A percentile compares a stretch with the other conserved stretches of the same genome.
phyloP scores from a whole-genome alignment of 2,329 filamentous ascomycete species.

The Ascochyta viciae-villosae region DNA sequence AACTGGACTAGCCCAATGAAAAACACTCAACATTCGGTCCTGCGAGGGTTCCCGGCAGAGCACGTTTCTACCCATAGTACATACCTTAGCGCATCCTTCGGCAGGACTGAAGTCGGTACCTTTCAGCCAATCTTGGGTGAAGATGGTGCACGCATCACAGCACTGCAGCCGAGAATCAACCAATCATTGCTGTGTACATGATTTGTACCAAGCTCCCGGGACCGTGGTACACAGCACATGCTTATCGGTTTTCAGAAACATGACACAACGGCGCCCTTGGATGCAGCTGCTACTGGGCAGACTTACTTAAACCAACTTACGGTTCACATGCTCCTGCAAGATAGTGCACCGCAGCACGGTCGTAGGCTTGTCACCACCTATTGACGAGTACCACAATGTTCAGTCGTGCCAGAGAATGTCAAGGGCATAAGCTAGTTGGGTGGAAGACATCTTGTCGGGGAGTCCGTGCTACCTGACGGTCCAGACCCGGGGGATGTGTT shows the following conservation, averaged over 20 bases:
- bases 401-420: not conserved
- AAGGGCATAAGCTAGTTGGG: not conserved
- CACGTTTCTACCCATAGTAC: conserved; percentile 34
- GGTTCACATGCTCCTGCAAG: conserved; percentile 6
- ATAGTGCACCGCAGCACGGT: conserved; percentile 1
- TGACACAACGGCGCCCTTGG: conserved; percentile 17
- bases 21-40: conserved; percentile 22
- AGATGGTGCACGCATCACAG: conserved; percentile 32
- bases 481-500: not conserved
- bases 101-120: conserved; percentile 13
- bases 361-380: not conserved
- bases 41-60: conserved; percentile 25
- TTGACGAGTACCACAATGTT: not conserved
- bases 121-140: conserved; percentile 29
- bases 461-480: not conserved
- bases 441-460: not conserved
- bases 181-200: conserved; percentile 37
- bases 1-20: conserved; percentile 19
- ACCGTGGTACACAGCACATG: conserved; percentile 31
- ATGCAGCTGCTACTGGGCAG: not conserved
- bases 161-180: conserved; percentile 38
- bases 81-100: conserved; percentile 26
- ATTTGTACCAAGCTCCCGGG: conserved; percentile 37
- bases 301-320: not conserved
- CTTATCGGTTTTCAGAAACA: conserved; percentile 39